Conservation (phyloP, 2,329 filamentous ascomycete species). For the Neurospora sp. region DNA sequence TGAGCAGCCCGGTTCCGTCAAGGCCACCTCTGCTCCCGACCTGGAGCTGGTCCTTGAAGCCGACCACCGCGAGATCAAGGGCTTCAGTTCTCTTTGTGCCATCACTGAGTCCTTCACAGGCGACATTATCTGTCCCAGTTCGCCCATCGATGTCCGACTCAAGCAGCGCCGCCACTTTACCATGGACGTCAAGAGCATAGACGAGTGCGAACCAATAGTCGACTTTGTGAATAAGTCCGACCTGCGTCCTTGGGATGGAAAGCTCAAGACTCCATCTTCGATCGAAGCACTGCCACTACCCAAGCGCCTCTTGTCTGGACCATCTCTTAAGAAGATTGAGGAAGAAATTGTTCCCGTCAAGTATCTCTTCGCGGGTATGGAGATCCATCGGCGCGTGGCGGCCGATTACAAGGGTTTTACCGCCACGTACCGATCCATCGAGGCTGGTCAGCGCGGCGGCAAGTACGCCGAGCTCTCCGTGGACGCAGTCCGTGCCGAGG, state of each 20-base stretch:
- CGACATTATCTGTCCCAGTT: constrained; percentile 36
- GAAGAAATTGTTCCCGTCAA: constrained; percentile 11
- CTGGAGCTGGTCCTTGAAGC: constrained; percentile 30
- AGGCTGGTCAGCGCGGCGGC: constrained; percentile 41
- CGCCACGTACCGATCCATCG: constrained; percentile 41
- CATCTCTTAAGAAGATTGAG: neutral
- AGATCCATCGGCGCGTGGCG: constrained; percentile 38
- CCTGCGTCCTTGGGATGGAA: constrained; percentile 37
- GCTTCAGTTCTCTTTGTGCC: constrained; percentile 25
- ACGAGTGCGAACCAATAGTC: constrained; percentile 25
- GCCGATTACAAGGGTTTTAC: constrained; percentile 33
- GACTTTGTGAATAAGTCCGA: constrained; percentile 34
- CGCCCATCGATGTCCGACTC: constrained; percentile 39
- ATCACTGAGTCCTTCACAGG: constrained; percentile 27
- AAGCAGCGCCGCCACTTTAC: constrained; percentile 26
- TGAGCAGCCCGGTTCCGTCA: constrained; percentile 5
- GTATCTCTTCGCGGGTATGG: constrained; percentile 40
- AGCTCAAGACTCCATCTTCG: constrained; percentile 35
- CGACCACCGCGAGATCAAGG: constrained; percentile 23
- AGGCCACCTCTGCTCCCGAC: constrained; percentile 13
- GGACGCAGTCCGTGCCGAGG: constrained; percentile 21
- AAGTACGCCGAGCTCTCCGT: constrained; percentile 41
- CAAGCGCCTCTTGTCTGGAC: constrained; percentile 7
- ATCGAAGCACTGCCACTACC: constrained; percentile 19
- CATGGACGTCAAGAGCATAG: constrained; percentile 18